Percentiles rank a stretch among this genome's conserved stretches.
These are phyloP conservation scores for Chalaropsis thielavioides DNA, from an alignment of 2,329 filamentous ascomycete genomes.

Conservation along the genomic window DNA sequence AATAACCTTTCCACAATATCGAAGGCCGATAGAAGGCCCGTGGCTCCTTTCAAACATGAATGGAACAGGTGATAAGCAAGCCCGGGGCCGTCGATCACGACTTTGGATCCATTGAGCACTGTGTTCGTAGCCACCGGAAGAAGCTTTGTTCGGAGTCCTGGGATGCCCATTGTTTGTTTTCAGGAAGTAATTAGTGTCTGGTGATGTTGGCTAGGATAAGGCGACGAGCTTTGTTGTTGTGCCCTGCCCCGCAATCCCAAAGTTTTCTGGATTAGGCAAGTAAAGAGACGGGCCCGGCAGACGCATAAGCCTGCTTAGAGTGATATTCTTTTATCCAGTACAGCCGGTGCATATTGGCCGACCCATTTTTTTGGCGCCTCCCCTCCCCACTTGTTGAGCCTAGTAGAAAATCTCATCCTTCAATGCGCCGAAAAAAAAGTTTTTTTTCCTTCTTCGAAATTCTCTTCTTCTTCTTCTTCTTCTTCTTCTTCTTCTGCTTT, in stretches of 20 bases:
- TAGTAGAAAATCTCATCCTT: not conserved
- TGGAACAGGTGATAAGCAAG: slow-evolving; percentile 45
- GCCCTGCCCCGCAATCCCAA: not conserved
- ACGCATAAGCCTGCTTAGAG: not conserved
- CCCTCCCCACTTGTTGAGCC: not conserved
- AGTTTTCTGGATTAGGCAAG: not conserved
- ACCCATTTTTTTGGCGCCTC: not conserved
- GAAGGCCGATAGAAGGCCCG: slow-evolving; percentile 33
- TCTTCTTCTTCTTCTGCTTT: slow-evolving; percentile 11
- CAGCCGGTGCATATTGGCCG: too few species aligned
- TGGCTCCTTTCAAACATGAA: not conserved
- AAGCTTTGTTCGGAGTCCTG: slow-evolving; percentile 38
- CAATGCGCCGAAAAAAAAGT: not conserved
- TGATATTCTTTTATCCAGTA: not conserved
- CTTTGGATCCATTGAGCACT: slow-evolving; percentile 28
- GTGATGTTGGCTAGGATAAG: not conserved
- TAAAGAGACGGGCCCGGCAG: not conserved
- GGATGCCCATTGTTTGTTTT: slow-evolving; percentile 40
- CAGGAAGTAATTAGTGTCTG: not conserved
- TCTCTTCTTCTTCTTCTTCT: slow-evolving; percentile 16
- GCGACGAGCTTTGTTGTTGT: not conserved
- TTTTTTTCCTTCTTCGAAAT: not conserved
- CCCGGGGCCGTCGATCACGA: slow-evolving; percentile 63
- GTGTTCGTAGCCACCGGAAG: slow-evolving; percentile 35
- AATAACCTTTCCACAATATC: slow-evolving; percentile 45